phyloP scores from a whole-genome alignment of 768 basidiomycete genomes.

The Auricularia auricula-judae region DNA sequence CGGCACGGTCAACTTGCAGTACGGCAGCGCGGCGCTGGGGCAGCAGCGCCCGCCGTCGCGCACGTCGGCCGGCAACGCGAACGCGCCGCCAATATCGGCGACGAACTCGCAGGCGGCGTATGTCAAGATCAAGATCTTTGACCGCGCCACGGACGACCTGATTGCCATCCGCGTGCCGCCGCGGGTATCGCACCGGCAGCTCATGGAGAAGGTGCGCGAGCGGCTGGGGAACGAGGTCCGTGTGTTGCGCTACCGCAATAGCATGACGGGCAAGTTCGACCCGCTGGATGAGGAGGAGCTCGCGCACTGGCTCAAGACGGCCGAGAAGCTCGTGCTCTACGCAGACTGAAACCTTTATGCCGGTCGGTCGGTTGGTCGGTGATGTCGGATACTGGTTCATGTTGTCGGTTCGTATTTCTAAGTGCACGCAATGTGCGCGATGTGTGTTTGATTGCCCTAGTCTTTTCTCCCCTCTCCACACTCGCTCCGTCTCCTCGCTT shows the following conservation, averaged over 20 bases:
- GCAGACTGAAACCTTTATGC: slow-evolving; percentile 39
- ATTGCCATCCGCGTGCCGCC: slow-evolving; percentile 97
- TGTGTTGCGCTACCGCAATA: slow-evolving; percentile 65
- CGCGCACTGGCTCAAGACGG: slow-evolving; percentile 60
- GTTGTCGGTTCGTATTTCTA: background rate
- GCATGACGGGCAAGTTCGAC: slow-evolving; percentile 51
- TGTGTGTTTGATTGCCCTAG: background rate
- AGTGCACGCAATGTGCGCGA: background rate
- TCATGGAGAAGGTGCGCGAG: slow-evolving; percentile 86
- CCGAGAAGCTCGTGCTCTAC: slow-evolving; percentile 76
- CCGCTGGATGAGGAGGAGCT: slow-evolving; percentile 53
- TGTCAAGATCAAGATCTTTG: slow-evolving; percentile 97
- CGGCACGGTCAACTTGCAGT: background rate
- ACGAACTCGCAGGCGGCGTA: slow-evolving; percentile 77
- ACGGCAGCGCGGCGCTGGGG: background rate
- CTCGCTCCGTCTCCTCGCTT: too few relatives aligned
- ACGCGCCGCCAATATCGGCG: slow-evolving; percentile 64
- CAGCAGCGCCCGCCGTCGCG: background rate
- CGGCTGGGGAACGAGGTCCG: slow-evolving; percentile 68
- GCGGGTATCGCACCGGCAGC: slow-evolving; percentile 68
- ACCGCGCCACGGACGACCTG: slow-evolving; percentile 84
- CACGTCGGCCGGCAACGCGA: slow-evolving; percentile 21
- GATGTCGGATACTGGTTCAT: background rate
- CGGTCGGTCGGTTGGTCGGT: background rate
- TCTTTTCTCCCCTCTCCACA: background rate